A percentile compares a stretch with the other conserved stretches of the same genome.
These are phyloP conservation scores for Aspergillus ruber DNA, from an alignment of 2,329 filamentous ascomycete species.

Conservation along the genomic window DNA sequence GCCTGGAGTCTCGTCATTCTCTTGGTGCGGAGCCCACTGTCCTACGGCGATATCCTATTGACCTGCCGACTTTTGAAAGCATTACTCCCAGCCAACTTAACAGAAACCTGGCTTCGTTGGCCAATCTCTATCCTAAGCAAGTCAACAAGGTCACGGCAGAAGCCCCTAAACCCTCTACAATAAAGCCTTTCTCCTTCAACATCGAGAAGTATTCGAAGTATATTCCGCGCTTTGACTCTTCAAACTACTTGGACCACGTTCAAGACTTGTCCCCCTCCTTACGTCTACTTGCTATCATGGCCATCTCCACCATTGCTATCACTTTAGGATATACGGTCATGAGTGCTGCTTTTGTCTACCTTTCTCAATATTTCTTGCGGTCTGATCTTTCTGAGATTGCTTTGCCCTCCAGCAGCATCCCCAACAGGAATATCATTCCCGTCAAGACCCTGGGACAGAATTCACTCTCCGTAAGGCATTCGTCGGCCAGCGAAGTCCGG, in stretches of 20 bases:
- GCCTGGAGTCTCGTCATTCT: constrained; percentile 34
- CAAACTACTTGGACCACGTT: constrained; percentile 6
- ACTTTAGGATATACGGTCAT: constrained; percentile 26
- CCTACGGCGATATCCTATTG: constrained; percentile 38
- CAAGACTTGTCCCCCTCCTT: constrained; percentile 19
- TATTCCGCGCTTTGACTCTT: constrained; percentile 17
- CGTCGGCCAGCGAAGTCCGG: constrained; percentile 13
- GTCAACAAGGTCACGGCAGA: constrained; percentile 13
- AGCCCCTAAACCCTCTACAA: constrained; percentile 4
- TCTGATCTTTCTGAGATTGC: constrained; percentile 17
- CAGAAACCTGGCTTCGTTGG: constrained; percentile 40
- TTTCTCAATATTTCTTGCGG: constrained; percentile 19
- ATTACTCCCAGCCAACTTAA: constrained; percentile 43
- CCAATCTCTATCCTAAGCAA: constrained; percentile 24
- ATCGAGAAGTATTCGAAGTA: constrained; percentile 20
- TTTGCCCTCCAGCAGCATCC: constrained; percentile 9
- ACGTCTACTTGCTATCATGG: constrained; percentile 21
- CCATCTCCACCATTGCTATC: constrained; percentile 23
- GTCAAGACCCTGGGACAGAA: constrained; percentile 13
- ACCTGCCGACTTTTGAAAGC: constrained; percentile 42
- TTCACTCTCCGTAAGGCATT: constrained; percentile 20
- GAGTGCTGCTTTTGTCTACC: constrained; percentile 16
- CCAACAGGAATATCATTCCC: constrained; percentile 15
- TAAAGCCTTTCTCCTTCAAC: constrained; percentile 10
- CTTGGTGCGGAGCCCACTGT: constrained; percentile 28